Evolutionary conservation across 176 grass and related monocot genomes (phyloP).

Genomic region (Hordeum vulgare): DNA sequence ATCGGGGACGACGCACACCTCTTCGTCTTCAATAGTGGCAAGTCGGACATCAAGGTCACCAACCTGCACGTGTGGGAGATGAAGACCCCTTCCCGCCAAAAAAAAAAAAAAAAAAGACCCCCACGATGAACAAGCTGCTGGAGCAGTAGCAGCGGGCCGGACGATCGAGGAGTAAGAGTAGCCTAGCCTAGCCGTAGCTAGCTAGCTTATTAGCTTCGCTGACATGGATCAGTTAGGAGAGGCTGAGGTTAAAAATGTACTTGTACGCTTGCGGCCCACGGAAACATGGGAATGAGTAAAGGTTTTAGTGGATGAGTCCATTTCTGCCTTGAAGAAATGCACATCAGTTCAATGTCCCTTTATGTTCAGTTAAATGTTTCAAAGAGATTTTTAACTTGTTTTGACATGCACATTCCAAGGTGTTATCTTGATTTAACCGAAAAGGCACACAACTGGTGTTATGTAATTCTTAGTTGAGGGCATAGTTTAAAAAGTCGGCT

Average conservation of each 20-base stretch:
- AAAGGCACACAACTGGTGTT: background rate
- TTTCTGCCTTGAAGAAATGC: background rate
- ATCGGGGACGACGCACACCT: too few relatives aligned
- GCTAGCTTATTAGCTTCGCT: background rate
- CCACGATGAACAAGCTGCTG: too few relatives aligned
- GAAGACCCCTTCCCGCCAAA: too few relatives aligned
- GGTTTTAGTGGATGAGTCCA: background rate
- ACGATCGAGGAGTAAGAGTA: background rate
- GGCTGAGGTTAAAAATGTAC: background rate
- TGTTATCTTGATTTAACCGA: background rate
- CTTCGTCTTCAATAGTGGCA: too few relatives aligned
- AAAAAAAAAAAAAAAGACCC: too few relatives aligned
- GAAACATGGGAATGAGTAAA: background rate
- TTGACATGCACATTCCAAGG: background rate
- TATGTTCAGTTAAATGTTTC: background rate
- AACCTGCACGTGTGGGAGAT: too few relatives aligned
- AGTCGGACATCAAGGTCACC: too few relatives aligned
- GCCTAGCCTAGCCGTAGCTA: background rate
- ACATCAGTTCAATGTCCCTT: too few relatives aligned
- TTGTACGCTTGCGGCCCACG: background rate
- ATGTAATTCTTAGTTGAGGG: background rate
- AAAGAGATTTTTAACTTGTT: background rate
- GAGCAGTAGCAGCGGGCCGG: too few relatives aligned
- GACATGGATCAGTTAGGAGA: background rate
- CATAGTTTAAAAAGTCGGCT: too few relatives aligned